Percentiles rank a stretch among this genome's conserved stretches.
Conservation (phyloP, 495 filamentous ascomycete genomes). For the Talaromyces trachyspermus region DNA sequence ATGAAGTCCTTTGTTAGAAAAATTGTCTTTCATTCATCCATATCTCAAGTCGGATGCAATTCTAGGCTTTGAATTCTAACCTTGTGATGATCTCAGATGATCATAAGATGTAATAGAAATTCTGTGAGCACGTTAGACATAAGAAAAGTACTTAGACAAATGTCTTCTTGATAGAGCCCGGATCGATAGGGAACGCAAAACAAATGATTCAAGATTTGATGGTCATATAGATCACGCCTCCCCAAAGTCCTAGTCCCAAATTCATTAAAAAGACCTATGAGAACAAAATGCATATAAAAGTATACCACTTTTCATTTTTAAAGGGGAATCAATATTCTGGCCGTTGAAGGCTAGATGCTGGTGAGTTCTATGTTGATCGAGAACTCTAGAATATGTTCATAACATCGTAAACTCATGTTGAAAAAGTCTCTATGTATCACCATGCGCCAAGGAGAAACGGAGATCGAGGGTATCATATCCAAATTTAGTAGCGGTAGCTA, state of each 20-base stretch:
- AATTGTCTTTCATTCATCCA: too few species aligned
- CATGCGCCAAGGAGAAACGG: conserved; percentile 34
- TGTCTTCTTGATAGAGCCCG: background rate
- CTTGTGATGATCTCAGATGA: too few species aligned
- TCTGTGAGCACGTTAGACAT: too few species aligned
- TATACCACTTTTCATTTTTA: conserved; percentile 40
- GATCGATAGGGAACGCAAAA: background rate
- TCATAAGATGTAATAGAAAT: background rate
- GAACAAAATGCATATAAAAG: conserved; percentile 26
- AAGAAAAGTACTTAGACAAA: background rate
- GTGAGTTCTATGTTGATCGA: conserved; percentile 43
- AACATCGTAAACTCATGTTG: conserved; percentile 59
- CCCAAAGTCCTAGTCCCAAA: background rate
- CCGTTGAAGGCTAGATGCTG: conserved; percentile 62
- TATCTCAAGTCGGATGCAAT: too few species aligned
- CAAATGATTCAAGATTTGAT: background rate
- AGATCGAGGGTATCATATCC: conserved; percentile 12
- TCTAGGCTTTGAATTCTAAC: too few species aligned
- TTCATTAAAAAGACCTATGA: background rate
- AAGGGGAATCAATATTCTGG: conserved; percentile 17
- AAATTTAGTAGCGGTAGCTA: conserved; percentile 49
- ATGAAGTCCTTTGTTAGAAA: too few species aligned
- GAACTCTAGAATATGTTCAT: conserved; percentile 39
- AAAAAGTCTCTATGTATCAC: conserved; percentile 42
- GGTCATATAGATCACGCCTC: background rate